Evolutionary conservation across 805 yeast genomes (phyloP), one percentile per base, ranked within the genome.

Genomic region (Metschnikowia borealis): DNA sequence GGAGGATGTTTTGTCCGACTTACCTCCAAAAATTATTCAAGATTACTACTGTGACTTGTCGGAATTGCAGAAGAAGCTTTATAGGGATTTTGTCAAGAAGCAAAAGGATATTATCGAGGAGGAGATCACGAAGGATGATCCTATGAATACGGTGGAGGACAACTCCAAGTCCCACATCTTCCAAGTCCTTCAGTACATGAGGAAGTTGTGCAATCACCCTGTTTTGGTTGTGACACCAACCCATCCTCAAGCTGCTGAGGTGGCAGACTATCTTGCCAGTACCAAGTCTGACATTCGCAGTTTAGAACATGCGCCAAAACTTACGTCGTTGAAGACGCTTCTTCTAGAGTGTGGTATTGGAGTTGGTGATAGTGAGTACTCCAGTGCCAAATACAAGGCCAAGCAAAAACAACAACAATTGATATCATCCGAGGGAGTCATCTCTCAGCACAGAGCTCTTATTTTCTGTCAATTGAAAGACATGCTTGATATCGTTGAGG

Each of bases 21-120:
- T 94, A 58, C 99, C 99, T 8, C 99, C 99, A 37, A 94, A 94
- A 69, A 94, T 95, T 59, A 94, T 94, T 58, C 99, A 94, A 67
- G 99, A 94, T 71, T 92, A 94, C 67, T 94, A 94, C 67, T 94
- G 99, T 72, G 98, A 94, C 58, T 75, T 95, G 54, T 89, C 96
- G 59, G 96, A 89, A 55, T 72, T 90, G 50, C 99, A 94, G 66
- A 86, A 85, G 62, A 86, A 84, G 59, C 74, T 94, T 43, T 95
- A 94, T 71, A 86, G 83, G 52, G 96, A 89, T 66, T 94, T 94
- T 70, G 90, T 94, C 8, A 82, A 79, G 60, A 88, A 87, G 63
- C 97, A 94, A 62, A 89, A 88, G 66, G 69, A 78, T 4, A 72
- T 80, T 1, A 90, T 91, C 3, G 80, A 79, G 54, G 79, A 80